These are phyloP conservation scores for Colletotrichum orbiculare DNA, from an alignment of 2,329 filamentous ascomycete genomes.

Conservation along the genomic window DNA sequence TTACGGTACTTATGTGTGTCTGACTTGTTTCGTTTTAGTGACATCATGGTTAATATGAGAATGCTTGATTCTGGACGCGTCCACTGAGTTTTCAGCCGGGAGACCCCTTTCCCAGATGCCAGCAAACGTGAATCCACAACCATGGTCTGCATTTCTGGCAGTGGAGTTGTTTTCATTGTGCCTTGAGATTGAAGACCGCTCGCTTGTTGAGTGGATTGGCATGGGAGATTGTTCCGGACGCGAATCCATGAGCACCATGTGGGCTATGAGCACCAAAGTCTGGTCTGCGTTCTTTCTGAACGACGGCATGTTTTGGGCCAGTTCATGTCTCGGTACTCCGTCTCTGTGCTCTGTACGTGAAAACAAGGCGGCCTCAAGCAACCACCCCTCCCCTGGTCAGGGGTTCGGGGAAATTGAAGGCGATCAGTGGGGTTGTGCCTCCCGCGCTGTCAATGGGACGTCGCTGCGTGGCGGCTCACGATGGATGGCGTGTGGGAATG, in stretches of 20 bases:
- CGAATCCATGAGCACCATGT: no score
- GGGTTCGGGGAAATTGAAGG: slow-evolving; percentile 32
- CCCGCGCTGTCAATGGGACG: slow-evolving; percentile 19
- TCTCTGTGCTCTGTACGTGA: no score
- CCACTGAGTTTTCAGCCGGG: slow-evolving; percentile 5
- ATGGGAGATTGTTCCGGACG: no score
- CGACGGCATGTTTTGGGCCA: no score
- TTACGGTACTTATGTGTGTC: no score
- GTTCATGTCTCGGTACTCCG: no score
- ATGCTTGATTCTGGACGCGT: slow-evolving; percentile 1
- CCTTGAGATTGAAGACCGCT: no score
- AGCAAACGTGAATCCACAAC: no score
- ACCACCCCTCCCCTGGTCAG: slow-evolving; percentile 13
- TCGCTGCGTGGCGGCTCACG: background rate
- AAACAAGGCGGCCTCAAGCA: background rate
- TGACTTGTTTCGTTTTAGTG: slow-evolving; percentile 3
- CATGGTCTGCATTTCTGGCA: background rate
- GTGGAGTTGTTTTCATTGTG: background rate
- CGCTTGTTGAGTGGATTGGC: no score
- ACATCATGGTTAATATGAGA: background rate
- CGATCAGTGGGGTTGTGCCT: slow-evolving; percentile 29
- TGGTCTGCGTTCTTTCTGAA: no score
- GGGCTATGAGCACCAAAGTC: no score
- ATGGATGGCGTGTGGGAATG: background rate
- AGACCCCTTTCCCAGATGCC: background rate